Evolutionary conservation across 352 stramenopile species (phyloP), one percentile per base, ranked within the genome.

Genomic region (Pelagophyceae sp.): DNA sequence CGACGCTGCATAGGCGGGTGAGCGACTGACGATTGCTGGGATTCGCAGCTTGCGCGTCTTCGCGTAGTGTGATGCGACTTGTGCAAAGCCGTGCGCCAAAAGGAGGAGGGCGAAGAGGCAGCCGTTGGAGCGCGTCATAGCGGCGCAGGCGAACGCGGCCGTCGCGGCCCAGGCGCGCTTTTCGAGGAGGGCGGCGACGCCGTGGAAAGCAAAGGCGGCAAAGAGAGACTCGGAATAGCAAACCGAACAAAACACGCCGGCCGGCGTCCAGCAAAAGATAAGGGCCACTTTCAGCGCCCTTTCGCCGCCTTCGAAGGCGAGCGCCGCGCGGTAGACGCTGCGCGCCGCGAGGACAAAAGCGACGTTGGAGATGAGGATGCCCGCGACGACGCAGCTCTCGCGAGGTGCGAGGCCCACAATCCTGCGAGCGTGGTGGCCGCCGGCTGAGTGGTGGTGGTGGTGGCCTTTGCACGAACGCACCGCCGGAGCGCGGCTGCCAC

Each of bases 331-430:
- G 61, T 71, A 71, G 61, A 29, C n/a, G 61, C 3, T 17, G 3
- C 29, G 15, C 25, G 29, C 67, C 25, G 67, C 67, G 33, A 27
- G 1, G 20, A 74, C 67, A 37, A 74, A 74, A 23, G 17, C 19
- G 20, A 31, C 67, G 37, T 74, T 74, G 20, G 67, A 74, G 20
- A 74, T 37, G 35, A 74, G 38, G 27, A 58, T n/a, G 67, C 35
- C 67, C 5, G 67, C 67, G 37, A 74, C 67, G 35, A 74, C 67
- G 67, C 5, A 1, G 38, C 6, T 15, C 67, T 58, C 67, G 5
- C 17, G 5, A 3, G 2, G 35, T 2, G 33, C 67, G 29, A 71
- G 61, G 54, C 54, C 54, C 2, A n/a, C n/a, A n/a, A n/a, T n/a
- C n/a, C n/a, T n/a, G n/a, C n/a, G n/a, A n/a, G n/a, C n/a, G n/a